Base-by-base conservation (phyloP, 2,329 filamentous ascomycete species). In the Hirsutella rhossiliensis region DNA sequence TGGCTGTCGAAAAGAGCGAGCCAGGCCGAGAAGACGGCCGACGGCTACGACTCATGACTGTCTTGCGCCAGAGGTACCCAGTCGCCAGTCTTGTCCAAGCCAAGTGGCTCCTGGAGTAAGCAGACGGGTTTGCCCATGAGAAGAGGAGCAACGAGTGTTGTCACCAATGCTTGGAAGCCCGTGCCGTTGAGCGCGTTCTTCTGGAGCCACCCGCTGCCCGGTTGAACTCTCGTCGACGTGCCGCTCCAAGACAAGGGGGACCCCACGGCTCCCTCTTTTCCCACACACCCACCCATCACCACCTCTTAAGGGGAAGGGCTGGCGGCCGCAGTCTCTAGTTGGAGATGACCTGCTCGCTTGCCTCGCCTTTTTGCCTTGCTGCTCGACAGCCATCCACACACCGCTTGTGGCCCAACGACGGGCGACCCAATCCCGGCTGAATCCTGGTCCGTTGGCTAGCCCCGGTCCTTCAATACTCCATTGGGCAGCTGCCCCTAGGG, bases 401-500 rank as follows among this genome's bases (percentile, higher is more conserved):
- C 58, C 60, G 58, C 58, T 52, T 57, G 51, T 55, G 58, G 53
- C 52, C 56, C 55, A 55, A 56, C 56, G 53, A 56, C 54, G 51
- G 54, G 41, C 37, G 41, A 32, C 51, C 54, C 54, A 61, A 60
- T 59, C 57, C 62, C 58, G 59, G 62, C 53, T 51, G 49, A 59
- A 58, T 58, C 59, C 61, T 66, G 58, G 58, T 56, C 62, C 54
- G 59, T 56, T 62, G 61, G 56, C 61, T 73, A 69, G 69, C 53
- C 59, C 65, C 69, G 67, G 70, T 54, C 56, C 52, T 64, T 56
- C 54, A 59, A 60, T 68, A 59, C 69, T 64, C 58, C 54, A 71
- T 76, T 73, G 66, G 72, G 69, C 64, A 69, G 59, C 54, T 62
- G 56, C 56, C 61, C 61, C 64, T 61, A 59, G 61, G 48, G 43